Conservation (phyloP, 163 green algal species). For the Scenedesmus sp. region DNA sequence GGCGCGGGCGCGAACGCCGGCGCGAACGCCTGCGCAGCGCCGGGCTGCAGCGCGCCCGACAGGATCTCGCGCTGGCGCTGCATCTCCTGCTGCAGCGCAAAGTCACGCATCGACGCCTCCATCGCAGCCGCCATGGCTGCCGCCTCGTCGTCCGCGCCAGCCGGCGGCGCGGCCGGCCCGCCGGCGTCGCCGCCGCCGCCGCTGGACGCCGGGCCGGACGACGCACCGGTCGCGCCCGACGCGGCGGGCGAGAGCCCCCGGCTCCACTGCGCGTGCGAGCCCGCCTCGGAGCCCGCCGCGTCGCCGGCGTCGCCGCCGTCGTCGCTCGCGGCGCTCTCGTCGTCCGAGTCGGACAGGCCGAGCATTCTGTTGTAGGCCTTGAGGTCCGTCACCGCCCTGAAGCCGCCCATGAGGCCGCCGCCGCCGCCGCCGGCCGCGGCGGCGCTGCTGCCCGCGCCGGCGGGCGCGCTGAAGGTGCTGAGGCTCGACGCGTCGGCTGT, state of each 20-base stretch:
- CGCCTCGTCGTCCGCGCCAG: neutral
- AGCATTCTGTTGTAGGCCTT: conserved; percentile 24
- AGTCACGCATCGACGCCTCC: neutral
- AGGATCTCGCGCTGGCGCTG: conserved; percentile 14
- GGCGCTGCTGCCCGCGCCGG: too few relatives aligned
- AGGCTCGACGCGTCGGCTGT: neutral
- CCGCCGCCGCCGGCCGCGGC: neutral
- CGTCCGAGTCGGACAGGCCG: conserved; percentile 8
- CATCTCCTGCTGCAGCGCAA: conserved; percentile 14
- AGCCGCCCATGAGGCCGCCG: neutral
- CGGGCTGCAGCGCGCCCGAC: neutral
- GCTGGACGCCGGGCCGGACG: neutral
- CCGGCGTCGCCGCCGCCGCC: neutral
- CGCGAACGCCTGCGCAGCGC: neutral
- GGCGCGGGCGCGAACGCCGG: neutral
- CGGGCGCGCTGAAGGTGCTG: too few relatives aligned
- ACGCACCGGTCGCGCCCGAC: neutral
- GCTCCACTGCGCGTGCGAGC: too few relatives aligned
- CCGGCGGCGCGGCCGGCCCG: too few relatives aligned
- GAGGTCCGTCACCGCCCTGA: conserved; percentile 11
- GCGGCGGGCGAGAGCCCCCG: neutral
- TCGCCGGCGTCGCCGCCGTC: neutral
- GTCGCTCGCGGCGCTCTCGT: neutral
- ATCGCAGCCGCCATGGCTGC: neutral
- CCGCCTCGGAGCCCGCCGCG: too few relatives aligned